A percentile compares a stretch with the other conserved stretches of the same genome.
Conservation (phyloP, 768 basidiomycete species). For the Panus rudis region DNA sequence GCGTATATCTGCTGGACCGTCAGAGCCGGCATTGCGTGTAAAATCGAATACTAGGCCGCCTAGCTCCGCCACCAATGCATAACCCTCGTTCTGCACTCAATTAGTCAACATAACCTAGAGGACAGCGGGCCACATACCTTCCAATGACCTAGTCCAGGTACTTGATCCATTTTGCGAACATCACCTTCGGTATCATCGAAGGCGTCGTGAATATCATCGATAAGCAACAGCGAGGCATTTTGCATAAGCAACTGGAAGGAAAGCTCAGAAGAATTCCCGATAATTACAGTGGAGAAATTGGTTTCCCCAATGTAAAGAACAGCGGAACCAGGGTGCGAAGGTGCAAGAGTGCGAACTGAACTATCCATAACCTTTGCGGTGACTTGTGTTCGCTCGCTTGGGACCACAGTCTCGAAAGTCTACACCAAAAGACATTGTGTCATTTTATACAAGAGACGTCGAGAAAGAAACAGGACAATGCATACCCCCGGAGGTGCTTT, state of each 20-base stretch:
- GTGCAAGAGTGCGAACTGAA: slow-evolving; percentile 54
- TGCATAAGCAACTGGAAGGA: slow-evolving; percentile 43
- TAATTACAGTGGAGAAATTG: slow-evolving; percentile 66
- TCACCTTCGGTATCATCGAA: slow-evolving; percentile 18
- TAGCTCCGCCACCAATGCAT: slow-evolving; percentile 61
- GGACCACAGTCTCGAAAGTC: slow-evolving; percentile 92
- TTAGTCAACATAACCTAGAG: neutral
- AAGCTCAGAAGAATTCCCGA: slow-evolving; percentile 56
- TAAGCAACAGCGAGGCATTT: slow-evolving; percentile 43
- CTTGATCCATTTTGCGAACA: slow-evolving; percentile 11
- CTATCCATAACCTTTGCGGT: slow-evolving; percentile 59
- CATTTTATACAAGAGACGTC: neutral
- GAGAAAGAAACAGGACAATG: slow-evolving; percentile 13
- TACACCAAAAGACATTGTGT: slow-evolving; percentile 21
- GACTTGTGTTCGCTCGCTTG: slow-evolving; percentile 77
- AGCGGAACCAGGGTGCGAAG: slow-evolving; percentile 55
- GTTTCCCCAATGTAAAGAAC: slow-evolving; percentile 58
- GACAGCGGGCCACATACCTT: slow-evolving; percentile 40
- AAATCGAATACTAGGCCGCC: slow-evolving; percentile 41
- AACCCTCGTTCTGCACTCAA: slow-evolving; percentile 46
- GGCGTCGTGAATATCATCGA: slow-evolving; percentile 41
- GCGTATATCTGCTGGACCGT: slow-evolving; percentile 2
- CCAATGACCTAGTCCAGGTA: slow-evolving; percentile 48
- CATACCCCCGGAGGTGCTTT: slow-evolving; percentile 87
- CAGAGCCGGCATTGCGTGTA: slow-evolving; percentile 18